A percentile compares a stretch with the other conserved stretches of the same genome.
Conservation (phyloP, 2,329 filamentous ascomycete species). For the Nannizzia gypsea region DNA sequence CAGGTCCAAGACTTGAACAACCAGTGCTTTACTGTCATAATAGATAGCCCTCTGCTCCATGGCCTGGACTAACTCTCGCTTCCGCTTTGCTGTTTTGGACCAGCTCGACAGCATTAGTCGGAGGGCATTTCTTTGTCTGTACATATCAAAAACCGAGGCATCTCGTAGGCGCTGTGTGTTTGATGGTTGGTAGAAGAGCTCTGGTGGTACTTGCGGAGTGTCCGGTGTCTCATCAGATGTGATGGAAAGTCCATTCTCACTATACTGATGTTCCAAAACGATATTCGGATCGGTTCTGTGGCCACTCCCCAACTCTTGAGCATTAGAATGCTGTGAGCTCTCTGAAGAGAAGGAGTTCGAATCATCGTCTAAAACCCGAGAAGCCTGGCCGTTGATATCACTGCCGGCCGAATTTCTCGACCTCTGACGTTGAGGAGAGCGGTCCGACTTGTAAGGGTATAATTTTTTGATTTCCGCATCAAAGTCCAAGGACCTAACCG, state of each 20-base stretch:
- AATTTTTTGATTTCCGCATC: not conserved
- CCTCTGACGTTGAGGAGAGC: not conserved
- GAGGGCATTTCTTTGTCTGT: conserved; percentile 29
- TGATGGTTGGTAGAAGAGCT: conserved; percentile 38
- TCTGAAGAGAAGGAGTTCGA: not conserved
- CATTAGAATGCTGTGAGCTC: not conserved
- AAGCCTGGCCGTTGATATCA: not conserved
- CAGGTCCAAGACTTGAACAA: conserved; percentile 42
- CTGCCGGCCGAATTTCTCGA: not conserved
- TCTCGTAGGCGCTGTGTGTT: conserved; percentile 41
- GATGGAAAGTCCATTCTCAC: not conserved
- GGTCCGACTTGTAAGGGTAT: not conserved
- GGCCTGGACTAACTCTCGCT: conserved; percentile 25
- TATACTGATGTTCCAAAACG: not conserved
- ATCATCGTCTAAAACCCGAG: not conserved
- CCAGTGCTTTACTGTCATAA: conserved; percentile 40
- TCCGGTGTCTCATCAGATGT: conserved; percentile 4
- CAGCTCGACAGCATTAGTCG: conserved; percentile 36
- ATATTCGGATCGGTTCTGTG: not conserved
- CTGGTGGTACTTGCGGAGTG: conserved; percentile 18
- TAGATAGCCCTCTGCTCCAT: conserved; percentile 37
- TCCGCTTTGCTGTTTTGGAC: conserved; percentile 33
- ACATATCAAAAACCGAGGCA: conserved; percentile 38
- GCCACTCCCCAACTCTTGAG: not conserved
- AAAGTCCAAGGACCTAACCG: not conserved